Evolutionary conservation across 2,329 filamentous ascomycete genomes (phyloP).

Genomic region (Mycosphaerella arachidis): DNA sequence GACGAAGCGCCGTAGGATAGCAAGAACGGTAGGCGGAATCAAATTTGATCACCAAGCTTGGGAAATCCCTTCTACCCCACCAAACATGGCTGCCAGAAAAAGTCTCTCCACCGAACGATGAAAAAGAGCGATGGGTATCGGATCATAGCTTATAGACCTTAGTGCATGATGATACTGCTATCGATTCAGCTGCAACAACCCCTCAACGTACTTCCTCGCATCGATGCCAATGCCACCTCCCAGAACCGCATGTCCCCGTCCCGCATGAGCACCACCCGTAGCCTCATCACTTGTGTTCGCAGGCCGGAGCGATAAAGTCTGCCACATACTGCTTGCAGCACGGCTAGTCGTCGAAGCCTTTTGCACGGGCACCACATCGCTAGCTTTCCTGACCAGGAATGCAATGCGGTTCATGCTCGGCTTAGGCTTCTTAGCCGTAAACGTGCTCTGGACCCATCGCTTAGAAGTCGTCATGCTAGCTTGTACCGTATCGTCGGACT

Average conservation of each 20-base stretch:
- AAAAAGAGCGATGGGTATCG: too few relatives aligned
- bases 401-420: conserved; percentile 35
- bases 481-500: conserved; percentile 13
- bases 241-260: conserved; percentile 46
- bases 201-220: conserved; percentile 70
- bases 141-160: too few relatives aligned
- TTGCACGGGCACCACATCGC: conserved; percentile 7
- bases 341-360: conserved; percentile 12
- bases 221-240: conserved; percentile 73
- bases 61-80: too few relatives aligned
- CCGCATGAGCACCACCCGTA: conserved; percentile 21
- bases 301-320: conserved; percentile 20
- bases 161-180: conserved; percentile 18
- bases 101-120: too few relatives aligned
- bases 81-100: too few relatives aligned
- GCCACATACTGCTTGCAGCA: conserved; percentile 30
- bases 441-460: background rate
- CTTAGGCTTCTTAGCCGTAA: background rate
- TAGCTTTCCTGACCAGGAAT: conserved; percentile 39
- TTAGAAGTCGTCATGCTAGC: background rate
- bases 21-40: too few relatives aligned
- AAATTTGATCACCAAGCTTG: too few relatives aligned
- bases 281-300: conserved; percentile 18
- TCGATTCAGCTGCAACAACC: conserved; percentile 59
- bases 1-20: too few relatives aligned